phyloP scores from a whole-genome alignment of 345 rosid genomes.

The Cardamine chenopodiifolia region DNA sequence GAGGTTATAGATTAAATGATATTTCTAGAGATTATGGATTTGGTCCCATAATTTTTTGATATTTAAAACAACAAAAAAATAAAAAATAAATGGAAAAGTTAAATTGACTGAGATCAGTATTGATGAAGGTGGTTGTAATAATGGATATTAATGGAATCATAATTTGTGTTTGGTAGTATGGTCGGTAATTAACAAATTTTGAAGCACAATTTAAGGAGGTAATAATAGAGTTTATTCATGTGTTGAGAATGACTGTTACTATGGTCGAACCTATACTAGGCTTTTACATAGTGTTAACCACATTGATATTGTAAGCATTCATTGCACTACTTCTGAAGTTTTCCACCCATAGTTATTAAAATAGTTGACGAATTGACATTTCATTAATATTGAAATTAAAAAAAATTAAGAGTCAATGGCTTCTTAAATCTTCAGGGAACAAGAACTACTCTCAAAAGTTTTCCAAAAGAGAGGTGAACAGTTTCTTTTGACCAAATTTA shows the following conservation, averaged over 20 bases:
- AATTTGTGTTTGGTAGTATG: constrained; percentile 34
- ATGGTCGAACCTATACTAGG: not conserved
- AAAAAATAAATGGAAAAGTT: constrained; percentile 15
- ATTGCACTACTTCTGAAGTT: not conserved
- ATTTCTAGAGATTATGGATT: too few relatives aligned
- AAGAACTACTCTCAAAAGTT: not conserved
- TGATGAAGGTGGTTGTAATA: constrained; percentile 29
- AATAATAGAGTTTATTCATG: not conserved
- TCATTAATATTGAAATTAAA: not conserved
- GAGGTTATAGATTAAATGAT: too few relatives aligned
- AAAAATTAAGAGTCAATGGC: not conserved
- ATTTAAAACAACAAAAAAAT: too few relatives aligned
- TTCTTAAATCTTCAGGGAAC: not conserved
- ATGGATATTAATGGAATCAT: constrained; percentile 36
- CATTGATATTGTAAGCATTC: not conserved
- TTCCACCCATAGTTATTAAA: not conserved
- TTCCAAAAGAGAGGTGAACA: not conserved
- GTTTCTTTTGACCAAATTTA: not conserved
- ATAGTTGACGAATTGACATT: constrained; percentile 2
- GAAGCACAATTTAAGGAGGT: constrained; percentile 18
- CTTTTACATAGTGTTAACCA: not conserved
- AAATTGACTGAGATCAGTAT: constrained; percentile 24
- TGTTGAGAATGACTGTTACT: not conserved
- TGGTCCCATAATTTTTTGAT: too few relatives aligned
- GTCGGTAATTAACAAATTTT: constrained; percentile 32